Base-by-base conservation (phyloP, 106 monocot species). In the Dendrobium chrysotoxum region DNA sequence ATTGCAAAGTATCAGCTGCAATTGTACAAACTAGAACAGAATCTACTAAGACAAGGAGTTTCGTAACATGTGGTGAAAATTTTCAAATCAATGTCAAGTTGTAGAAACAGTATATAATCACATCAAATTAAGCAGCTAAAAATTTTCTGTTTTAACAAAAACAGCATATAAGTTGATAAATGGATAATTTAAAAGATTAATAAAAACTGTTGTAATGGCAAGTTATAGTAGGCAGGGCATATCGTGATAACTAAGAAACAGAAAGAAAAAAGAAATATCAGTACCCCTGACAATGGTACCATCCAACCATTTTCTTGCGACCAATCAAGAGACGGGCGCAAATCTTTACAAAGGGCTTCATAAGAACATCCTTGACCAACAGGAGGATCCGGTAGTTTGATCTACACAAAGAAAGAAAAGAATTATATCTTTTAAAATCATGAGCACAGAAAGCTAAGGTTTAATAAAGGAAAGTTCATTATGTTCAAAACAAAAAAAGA, bases 311-410 rank as follows among this genome's bases (percentile, higher is more conserved):
- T 40, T 76, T 89, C 81, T 35, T 74, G 86, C 68, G 86, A 85
- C 94, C 94, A 94, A 74, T 85, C 66, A 18, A 94, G 82, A 41
- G 91, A 86, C 81, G 94, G 94, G 0, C 94, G 85, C 54, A 94
- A 79, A 75, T 94, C 87, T 61, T 88, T 89, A 64, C 77, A 81
- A 44, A 72, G 70, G 77, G 86, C 94, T 42, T 40, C 75, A 85
- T 91, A 94, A 67, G 73, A 17, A 15, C 39, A 38, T 64, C 94
- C 91, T 89, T 94, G 88, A 45, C 94, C 94, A 58, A 86, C 66
- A 61, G 94, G 94, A 83, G 91, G 89, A 31, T 80, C 47, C 23
- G 80, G 89, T 80, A 94, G 83, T 70, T 89, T 77, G 31, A 94
- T 64, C 94, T 94, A 80, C 53, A 81, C 70, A 80, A 26, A 78